Base-by-base conservation (phyloP, 2,329 filamentous ascomycete species). In the Colletotrichum sp. region DNA sequence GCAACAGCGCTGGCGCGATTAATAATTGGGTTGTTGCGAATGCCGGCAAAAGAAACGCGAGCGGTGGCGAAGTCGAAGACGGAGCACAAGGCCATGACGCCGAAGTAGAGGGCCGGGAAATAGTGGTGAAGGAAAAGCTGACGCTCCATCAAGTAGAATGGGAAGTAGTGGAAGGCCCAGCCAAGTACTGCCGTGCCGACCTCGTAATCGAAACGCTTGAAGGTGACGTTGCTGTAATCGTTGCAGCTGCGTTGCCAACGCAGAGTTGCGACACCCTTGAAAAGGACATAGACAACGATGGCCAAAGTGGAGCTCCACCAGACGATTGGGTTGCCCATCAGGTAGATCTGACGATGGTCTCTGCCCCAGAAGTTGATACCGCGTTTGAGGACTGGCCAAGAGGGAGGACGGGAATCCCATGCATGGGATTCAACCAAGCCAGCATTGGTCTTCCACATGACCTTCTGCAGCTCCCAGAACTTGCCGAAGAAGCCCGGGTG, bases 341-440 rank as follows among this genome's bases (percentile, higher is more conserved):
- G 93, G 85, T 99, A 99, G 80, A 99, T 96, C 84, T 99, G 97
- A 77, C 96, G 95, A 84, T 98, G 91, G 81, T 98, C 91, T 81
- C 94, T 96, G 79, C 96, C 96, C 97, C 97, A 99, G 90, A 99
- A 99, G 88, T 99, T 99, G 90, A 99, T 99, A 81, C 97, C 97
- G 77, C 97, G 95, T 79, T 92, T 92, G 68, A 99, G 92, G 73
- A 98, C 91, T 26, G 97, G 97, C 97, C 97, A 99, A 8, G 96
- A 96, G 39, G 93, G 92, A 36, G 97, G 97, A 61, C 97, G 94
- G 63, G 97, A 99, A 84, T 99, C 97, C 97, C 98, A 99, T 68
- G 96, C 95, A 83, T 99, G 97, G 21, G 96, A 98, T 82, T 99
- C 97, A 30, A 97, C 95, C 65, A 99, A 92, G 59, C 97, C 97